Percentiles rank a stretch among this genome's conserved stretches.
Conservation (phyloP, 1,284 basidiomycete genomes). For the Phellopilus nigrolimitatus region DNA sequence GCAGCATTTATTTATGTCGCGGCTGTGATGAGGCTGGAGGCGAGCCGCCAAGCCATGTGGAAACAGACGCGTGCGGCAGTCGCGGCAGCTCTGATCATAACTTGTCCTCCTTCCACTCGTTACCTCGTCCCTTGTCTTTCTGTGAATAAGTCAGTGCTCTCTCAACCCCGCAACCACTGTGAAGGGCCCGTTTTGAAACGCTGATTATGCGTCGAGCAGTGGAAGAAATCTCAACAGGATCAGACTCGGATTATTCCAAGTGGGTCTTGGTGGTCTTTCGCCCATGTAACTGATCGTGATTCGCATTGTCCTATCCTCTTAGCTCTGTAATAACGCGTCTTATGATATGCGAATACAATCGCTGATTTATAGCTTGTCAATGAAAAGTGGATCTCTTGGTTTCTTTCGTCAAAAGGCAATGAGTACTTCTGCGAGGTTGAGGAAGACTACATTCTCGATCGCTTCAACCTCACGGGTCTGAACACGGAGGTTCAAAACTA, state of each 20-base stretch:
- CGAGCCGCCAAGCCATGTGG: no score
- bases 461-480: slow-evolving; percentile 96
- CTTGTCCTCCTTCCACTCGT: not conserved
- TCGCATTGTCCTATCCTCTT: slow-evolving; percentile 14
- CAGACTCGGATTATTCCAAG: slow-evolving; percentile 88
- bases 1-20: slow-evolving; percentile 1
- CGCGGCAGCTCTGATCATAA: not conserved
- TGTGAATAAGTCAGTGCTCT: slow-evolving; percentile 9
- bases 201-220: slow-evolving; percentile 37
- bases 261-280: slow-evolving; percentile 33
- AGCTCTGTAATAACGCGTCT: slow-evolving; percentile 34
- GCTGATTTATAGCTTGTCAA: slow-evolving; percentile 20
- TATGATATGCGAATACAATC: slow-evolving; percentile 3
- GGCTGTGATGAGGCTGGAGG: not conserved
- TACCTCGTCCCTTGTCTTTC: not conserved
- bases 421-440: slow-evolving; percentile 99
- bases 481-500: slow-evolving; percentile 98
- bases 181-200: not conserved
- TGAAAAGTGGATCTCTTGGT: slow-evolving; percentile 93
- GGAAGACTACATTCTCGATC: slow-evolving; percentile 97
- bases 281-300: slow-evolving; percentile 12
- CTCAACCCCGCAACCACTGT: not conserved
- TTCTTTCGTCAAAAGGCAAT: slow-evolving; percentile 92
- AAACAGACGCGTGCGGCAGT: no score
- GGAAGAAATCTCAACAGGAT: slow-evolving; percentile 84